These are phyloP conservation scores for Streptanthus diversifolius DNA, from an alignment of 345 rosid species.

Conservation along the genomic window DNA sequence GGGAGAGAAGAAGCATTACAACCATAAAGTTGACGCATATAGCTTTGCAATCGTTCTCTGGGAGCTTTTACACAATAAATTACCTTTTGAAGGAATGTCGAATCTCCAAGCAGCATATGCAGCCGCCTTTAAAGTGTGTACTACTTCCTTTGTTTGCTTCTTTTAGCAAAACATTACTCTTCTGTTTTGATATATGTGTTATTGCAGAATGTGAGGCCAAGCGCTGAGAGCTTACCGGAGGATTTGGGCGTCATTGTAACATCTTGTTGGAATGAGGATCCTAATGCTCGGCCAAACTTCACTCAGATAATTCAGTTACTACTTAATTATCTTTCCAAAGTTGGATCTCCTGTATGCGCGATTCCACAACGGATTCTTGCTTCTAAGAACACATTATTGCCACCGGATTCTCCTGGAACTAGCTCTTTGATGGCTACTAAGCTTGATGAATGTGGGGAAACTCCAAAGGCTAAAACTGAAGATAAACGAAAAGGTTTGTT, in stretches of 20 bases:
- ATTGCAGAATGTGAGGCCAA: conserved; percentile 85
- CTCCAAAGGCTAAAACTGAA: conserved; percentile 56
- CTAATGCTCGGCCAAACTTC: conserved; percentile 82
- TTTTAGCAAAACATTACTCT: not conserved
- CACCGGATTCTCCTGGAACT: conserved; percentile 91
- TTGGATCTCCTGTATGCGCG: conserved; percentile 52
- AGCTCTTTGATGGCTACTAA: conserved; percentile 83
- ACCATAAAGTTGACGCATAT: conserved; percentile 92
- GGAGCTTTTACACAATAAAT: conserved; percentile 91
- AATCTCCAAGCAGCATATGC: conserved; percentile 99
- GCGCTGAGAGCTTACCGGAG: conserved; percentile 75
- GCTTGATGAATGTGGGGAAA: conserved; percentile 57
- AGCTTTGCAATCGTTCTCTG: conserved; percentile 96
- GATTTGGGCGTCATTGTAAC: conserved; percentile 74
- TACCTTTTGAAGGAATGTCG: conserved; percentile 98
- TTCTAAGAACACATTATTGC: conserved; percentile 57
- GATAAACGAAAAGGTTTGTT: conserved; percentile 62
- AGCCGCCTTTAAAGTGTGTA: conserved; percentile 80
- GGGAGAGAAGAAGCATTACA: conserved; percentile 96
- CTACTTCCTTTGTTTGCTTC: not conserved
- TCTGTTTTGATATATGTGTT: not conserved
- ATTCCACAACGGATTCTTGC: conserved; percentile 59
- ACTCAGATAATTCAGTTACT: conserved; percentile 81
- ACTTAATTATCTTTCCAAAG: conserved; percentile 54
- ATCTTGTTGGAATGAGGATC: conserved; percentile 93